Evolutionary conservation across 345 rosid species (phyloP), one percentile per base, ranked within the genome.

Genomic region (Eutrema japonicum): DNA sequence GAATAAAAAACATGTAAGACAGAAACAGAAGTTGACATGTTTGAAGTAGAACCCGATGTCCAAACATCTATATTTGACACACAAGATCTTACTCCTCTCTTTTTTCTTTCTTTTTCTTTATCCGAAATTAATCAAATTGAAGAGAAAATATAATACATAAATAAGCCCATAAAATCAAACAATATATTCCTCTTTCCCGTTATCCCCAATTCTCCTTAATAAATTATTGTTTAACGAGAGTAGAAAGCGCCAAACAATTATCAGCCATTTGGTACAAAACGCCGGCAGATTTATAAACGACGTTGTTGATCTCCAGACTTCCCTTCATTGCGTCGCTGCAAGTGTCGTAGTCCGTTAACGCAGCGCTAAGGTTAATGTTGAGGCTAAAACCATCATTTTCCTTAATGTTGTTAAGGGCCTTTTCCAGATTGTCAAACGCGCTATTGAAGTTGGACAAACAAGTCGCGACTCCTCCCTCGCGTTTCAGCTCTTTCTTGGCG

Each of bases 241-340:
- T 77, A 27, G 80, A 77, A 6, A 77, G 73, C 2, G 80, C 76
- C 80, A 77, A 65, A 2, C 80, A 77, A 59, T 71, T 77, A 70
- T 77, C 80, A 65, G 80, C 80, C 80, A 77, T 77, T 14, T 16
- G 48, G 3, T 59, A 71, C 73, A 77, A 71, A 71, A 65, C 80
- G 0, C 77, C 80, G 0, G 80, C 80, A 0, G 80, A 49, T 55
- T 77, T 57, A 59, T 54, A 67, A 51, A 76, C 7, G n/a, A 68
- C 66, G 41, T 72, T n/a, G 4, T 71, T 14, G 11, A 10, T 1
- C 51, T 36, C 50, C 2, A 0, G 12, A 50, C 52, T 12, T 45
- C 4, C 69, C 33, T 59, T 50, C 69, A 74, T 69, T 1, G 78
- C 48, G 6, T 84, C 82, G 18, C 57, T 61, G 56, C 88, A 84